Evolutionary conservation across 176 grass and related monocot genomes (phyloP).

Genomic region (Aechmea fasciata): DNA sequence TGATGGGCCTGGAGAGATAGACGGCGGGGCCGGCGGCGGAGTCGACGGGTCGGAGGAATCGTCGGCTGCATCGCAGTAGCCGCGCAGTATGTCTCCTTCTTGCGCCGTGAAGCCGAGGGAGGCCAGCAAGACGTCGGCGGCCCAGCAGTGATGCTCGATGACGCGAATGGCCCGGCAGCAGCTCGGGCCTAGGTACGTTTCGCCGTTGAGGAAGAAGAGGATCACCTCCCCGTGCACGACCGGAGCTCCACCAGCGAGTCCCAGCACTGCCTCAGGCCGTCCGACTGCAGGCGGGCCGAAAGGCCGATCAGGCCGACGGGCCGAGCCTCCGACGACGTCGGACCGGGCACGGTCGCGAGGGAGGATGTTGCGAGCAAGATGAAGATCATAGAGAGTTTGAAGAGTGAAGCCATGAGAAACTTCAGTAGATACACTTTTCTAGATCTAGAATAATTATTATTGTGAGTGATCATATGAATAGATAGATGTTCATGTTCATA

Average conservation of each 20-base stretch:
- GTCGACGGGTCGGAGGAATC: not conserved
- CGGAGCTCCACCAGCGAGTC: constrained; percentile 50
- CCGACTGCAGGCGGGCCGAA: constrained; percentile 27
- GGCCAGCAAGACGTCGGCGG: constrained; percentile 53
- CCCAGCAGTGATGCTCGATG: constrained; percentile 66
- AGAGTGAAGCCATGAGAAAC: not conserved
- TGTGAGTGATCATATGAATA: not conserved
- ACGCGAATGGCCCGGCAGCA: constrained; percentile 60
- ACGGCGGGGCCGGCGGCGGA: not conserved
- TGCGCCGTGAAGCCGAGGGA: constrained; percentile 51
- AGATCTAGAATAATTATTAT: too few species aligned
- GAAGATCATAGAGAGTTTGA: not conserved
- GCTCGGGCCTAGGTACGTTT: constrained; percentile 48
- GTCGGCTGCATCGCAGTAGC: constrained; percentile 36
- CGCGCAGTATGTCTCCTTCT: constrained; percentile 64
- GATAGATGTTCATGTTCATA: too few species aligned
- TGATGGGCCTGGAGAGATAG: not conserved
- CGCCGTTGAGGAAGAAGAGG: constrained; percentile 64
- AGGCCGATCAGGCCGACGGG: not conserved
- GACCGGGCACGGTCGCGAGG: not conserved
- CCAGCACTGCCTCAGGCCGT: constrained; percentile 48
- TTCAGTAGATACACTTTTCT: not conserved
- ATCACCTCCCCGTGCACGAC: constrained; percentile 77
- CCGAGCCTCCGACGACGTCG: not conserved
- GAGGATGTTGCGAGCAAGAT: not conserved